phyloP scores from a whole-genome alignment of 495 filamentous ascomycete genomes.

The Neurospora discreta region DNA sequence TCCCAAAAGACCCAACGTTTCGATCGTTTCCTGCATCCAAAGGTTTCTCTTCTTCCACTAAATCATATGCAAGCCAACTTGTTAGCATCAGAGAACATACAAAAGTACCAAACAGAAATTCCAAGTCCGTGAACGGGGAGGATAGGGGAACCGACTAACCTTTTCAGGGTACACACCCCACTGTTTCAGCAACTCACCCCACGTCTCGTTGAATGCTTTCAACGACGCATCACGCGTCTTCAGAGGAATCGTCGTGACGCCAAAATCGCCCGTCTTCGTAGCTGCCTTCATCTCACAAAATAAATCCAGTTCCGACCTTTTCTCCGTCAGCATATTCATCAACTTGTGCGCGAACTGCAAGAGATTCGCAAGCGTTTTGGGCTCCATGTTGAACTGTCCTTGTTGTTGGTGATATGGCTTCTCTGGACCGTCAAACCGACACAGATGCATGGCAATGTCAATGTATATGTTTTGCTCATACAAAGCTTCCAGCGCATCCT shows the following conservation, averaged over 20 bases:
- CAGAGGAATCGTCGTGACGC: too few species aligned
- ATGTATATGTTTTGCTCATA: not conserved
- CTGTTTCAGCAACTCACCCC: too few species aligned
- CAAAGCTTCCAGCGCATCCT: not conserved
- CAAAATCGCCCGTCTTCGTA: not conserved
- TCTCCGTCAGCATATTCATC: not conserved
- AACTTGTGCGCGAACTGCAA: rapidly evolving
- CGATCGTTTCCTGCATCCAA: not conserved
- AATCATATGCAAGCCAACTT: not conserved
- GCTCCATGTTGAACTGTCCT: not conserved
- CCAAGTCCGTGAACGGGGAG: not conserved
- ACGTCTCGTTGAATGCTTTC: not conserved
- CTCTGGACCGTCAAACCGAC: not conserved
- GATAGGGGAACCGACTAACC: not conserved
- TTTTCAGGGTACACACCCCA: not conserved
- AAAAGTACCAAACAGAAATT: not conserved
- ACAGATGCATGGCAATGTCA: not conserved
- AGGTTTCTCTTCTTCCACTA: not conserved
- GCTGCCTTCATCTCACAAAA: not conserved
- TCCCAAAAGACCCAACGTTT: too few species aligned
- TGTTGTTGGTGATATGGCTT: not conserved
- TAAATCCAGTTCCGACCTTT: not conserved
- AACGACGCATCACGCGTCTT: not conserved
- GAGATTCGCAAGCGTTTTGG: not conserved
- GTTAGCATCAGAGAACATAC: not conserved